Conservation (phyloP, 148 eudicot species). For the Rhododendron molle region DNA sequence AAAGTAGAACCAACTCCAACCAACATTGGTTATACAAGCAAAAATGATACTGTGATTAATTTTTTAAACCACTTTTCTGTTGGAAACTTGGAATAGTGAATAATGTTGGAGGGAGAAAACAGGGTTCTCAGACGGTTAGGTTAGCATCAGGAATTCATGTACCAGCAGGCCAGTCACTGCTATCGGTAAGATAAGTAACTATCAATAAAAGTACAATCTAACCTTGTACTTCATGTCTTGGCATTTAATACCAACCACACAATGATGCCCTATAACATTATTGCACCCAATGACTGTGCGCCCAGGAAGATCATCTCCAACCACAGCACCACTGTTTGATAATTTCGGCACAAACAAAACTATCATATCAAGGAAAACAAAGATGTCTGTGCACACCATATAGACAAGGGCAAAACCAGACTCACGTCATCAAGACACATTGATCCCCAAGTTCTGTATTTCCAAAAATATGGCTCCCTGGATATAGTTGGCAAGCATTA, state of each 20-base stretch:
- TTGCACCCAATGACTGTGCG: constrained; percentile 69
- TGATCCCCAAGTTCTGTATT: constrained; percentile 75
- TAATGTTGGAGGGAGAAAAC: neutral
- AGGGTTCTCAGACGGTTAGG: neutral
- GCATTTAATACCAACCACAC: constrained; percentile 88
- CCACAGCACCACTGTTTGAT: constrained; percentile 70
- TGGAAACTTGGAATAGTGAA: neutral
- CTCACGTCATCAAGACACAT: constrained; percentile 76
- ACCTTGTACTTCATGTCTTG: constrained; percentile 98
- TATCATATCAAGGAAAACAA: neutral
- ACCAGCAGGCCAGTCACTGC: neutral
- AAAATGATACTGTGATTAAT: neutral
- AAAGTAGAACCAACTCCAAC: neutral
- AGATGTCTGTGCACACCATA: neutral
- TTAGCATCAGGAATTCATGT: neutral
- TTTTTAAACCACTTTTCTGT: neutral
- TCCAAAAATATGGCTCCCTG: constrained; percentile 91
- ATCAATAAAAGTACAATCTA: constrained; percentile 7
- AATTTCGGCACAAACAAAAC: neutral
- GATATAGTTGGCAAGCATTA: constrained; percentile 70
- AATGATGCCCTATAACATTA: constrained; percentile 85
- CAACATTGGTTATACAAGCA: neutral
- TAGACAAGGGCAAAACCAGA: neutral
- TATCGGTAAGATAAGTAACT: neutral
- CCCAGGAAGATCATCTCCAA: constrained; percentile 95